phyloP scores from a whole-genome alignment of 2,329 filamentous ascomycete species.

The Pestalotiopsis sp. region DNA sequence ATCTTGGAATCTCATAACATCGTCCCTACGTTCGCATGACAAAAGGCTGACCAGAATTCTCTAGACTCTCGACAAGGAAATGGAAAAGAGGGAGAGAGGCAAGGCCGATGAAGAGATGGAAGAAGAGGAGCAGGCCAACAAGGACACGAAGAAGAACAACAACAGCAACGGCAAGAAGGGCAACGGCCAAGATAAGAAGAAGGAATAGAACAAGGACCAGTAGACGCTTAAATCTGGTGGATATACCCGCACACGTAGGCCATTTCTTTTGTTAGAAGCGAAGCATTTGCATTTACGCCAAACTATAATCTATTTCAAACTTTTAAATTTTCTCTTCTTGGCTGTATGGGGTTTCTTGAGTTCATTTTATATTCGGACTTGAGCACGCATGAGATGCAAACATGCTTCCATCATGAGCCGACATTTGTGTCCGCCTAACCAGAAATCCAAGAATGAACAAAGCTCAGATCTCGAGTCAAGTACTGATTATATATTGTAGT shows the following conservation, averaged over 20 bases:
- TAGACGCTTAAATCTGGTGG: slow-evolving; percentile 2
- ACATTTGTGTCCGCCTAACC: not conserved
- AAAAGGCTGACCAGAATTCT: not conserved
- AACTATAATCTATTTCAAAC: not conserved
- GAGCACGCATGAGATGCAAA: not conserved
- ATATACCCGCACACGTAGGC: slow-evolving; percentile 14
- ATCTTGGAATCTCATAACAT: no score
- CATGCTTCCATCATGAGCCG: not conserved
- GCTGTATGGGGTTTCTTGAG: not conserved
- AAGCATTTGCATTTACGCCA: not conserved
- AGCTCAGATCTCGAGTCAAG: not conserved
- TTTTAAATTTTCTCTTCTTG: not conserved
- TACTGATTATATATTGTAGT: not conserved
- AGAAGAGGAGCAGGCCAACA: slow-evolving; percentile 37
- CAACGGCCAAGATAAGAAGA: not conserved
- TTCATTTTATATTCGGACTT: not conserved
- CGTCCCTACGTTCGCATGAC: no score
- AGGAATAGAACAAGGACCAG: slow-evolving; percentile 5
- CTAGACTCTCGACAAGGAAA: slow-evolving; percentile 50
- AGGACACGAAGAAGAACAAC: slow-evolving; percentile 29
- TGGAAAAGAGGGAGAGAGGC: slow-evolving; percentile 39
- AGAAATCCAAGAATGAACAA: not conserved
- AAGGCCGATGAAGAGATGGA: slow-evolving; percentile 40
- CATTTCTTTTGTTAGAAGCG: not conserved
- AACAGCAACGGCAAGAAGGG: slow-evolving; percentile 28